Evolutionary conservation across 2,329 filamentous ascomycete genomes (phyloP).

Genomic region (Aspergillus pseudoterreus): DNA sequence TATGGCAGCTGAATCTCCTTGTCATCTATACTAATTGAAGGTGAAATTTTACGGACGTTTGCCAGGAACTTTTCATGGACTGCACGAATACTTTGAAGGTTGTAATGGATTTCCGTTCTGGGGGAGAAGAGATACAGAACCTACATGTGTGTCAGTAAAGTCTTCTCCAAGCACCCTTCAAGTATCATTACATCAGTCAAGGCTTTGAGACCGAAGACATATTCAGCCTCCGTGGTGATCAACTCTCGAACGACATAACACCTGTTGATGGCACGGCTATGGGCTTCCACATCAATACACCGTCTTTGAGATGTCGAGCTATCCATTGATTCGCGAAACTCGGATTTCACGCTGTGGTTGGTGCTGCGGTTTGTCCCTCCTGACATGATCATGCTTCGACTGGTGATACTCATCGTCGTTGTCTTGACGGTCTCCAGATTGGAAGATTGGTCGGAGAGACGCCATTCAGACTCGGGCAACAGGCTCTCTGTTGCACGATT

Average conservation of each 20-base stretch:
- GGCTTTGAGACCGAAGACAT: conserved; percentile 82
- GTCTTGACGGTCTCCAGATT: conserved; percentile 80
- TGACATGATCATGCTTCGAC: conserved; percentile 64
- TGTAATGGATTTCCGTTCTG: conserved; percentile 71
- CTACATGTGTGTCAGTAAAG: conserved; percentile 37
- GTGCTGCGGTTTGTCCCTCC: conserved; percentile 58
- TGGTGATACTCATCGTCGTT: conserved; percentile 72
- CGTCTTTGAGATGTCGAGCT: conserved; percentile 47
- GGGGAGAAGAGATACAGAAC: conserved; percentile 72
- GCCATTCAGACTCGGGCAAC: conserved; percentile 43
- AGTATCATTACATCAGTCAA: conserved; percentile 67
- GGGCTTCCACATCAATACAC: conserved; percentile 64
- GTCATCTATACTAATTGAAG: conserved; percentile 50
- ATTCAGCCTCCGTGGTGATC: conserved; percentile 79
- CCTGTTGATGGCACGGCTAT: conserved; percentile 68
- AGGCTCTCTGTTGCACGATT: conserved; percentile 17
- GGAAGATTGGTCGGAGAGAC: conserved; percentile 72
- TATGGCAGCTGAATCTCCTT: conserved; percentile 17
- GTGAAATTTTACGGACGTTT: conserved; percentile 68
- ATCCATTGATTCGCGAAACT: conserved; percentile 62
- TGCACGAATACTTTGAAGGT: conserved; percentile 73
- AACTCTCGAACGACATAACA: conserved; percentile 81
- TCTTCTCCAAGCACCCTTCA: background rate
- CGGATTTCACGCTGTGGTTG: conserved; percentile 53
- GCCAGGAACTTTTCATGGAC: conserved; percentile 78